Evolutionary conservation across 192 early-diverging fungal species (phyloP).

Genomic region (Pilaira anomala): DNA sequence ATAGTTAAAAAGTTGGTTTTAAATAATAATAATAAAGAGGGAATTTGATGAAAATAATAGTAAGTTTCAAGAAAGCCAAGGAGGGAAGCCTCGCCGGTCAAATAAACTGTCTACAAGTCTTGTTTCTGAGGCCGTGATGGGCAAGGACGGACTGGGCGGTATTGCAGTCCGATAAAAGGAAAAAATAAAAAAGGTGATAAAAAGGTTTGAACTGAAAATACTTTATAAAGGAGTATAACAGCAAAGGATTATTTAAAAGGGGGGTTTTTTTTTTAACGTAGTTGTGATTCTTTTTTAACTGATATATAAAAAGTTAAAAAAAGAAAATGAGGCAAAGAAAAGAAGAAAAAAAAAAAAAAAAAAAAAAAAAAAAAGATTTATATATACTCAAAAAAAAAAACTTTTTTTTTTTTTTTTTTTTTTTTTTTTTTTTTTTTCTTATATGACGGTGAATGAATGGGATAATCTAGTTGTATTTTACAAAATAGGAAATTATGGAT

Average conservation of each 20-base stretch:
- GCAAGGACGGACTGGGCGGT: constrained; percentile 25
- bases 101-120: constrained; percentile 34
- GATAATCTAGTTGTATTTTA: too few relatives aligned
- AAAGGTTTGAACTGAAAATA: background rate
- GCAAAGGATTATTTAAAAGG: background rate
- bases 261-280: background rate
- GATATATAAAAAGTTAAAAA: background rate
- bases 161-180: constrained; percentile 25
- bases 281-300: background rate
- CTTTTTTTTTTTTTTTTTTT: background rate
- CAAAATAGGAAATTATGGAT: too few relatives aligned
- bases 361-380: too few relatives aligned
- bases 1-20: constrained; percentile 17
- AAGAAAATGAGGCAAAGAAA: constrained; percentile 18
- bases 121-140: constrained; percentile 38
- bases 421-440: background rate
- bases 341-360: constrained; percentile 17
- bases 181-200: background rate
- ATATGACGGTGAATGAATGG: too few relatives aligned
- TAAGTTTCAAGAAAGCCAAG: constrained; percentile 29
- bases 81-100: constrained; percentile 32
- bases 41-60: constrained; percentile 13
- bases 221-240: constrained; percentile 4
- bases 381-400: too few relatives aligned
- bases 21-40: constrained; percentile 8